These are phyloP conservation scores for Syzygium grande DNA, from an alignment of 345 rosid species.

Conservation along the genomic window DNA sequence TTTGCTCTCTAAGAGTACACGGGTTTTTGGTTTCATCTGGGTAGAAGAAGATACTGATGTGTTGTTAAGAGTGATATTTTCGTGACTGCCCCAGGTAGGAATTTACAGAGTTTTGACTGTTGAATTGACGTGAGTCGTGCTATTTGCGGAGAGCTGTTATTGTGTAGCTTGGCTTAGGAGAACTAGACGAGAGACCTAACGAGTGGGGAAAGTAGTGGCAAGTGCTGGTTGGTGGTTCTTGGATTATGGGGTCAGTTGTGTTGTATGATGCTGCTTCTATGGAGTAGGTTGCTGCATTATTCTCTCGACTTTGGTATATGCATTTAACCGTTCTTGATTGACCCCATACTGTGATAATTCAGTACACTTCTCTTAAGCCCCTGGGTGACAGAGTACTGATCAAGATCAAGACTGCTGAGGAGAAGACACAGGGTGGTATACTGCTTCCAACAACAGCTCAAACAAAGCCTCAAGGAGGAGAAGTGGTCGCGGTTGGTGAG, in stretches of 20 bases:
- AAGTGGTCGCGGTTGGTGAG: conserved; percentile 88
- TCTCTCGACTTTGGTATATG: neutral
- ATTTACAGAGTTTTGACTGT: neutral
- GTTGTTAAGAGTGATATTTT: neutral
- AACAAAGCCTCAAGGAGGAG: conserved; percentile 86
- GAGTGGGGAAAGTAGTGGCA: neutral
- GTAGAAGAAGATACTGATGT: neutral
- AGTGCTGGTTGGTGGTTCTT: neutral
- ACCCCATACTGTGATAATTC: neutral
- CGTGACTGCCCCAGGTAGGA: neutral
- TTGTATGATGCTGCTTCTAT: neutral
- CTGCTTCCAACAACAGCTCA: conserved; percentile 80
- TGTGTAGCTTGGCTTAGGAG: neutral
- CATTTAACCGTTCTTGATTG: neutral
- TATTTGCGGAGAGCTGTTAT: neutral
- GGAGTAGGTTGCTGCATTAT: neutral
- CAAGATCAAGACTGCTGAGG: conserved; percentile 76
- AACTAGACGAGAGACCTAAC: neutral
- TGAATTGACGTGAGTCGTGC: neutral
- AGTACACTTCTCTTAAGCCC: conserved; percentile 81
- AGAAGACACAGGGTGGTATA: conserved; percentile 77
- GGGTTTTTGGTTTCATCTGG: neutral
- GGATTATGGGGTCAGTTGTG: neutral
- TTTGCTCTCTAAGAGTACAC: neutral
- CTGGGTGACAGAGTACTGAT: conserved; percentile 86